Evolutionary conservation across 1,284 basidiomycete genomes (phyloP).

Genomic region (Anthracocystis walkeri): DNA sequence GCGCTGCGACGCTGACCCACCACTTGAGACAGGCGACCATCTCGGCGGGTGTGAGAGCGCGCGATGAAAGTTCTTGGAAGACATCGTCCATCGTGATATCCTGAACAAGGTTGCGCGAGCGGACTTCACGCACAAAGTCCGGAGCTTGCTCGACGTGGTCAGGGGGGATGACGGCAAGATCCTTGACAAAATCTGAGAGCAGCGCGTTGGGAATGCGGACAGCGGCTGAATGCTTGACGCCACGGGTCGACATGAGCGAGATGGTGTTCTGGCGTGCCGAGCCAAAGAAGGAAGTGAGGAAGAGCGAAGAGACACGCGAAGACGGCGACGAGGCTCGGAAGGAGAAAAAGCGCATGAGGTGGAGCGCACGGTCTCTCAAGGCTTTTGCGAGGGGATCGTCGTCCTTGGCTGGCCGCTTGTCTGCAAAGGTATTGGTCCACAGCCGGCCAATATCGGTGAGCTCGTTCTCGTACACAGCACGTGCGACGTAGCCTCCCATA

Average conservation of each 20-base stretch:
- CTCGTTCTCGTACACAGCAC: constrained; percentile 89
- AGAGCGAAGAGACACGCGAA: constrained; percentile 79
- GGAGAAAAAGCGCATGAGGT: constrained; percentile 76
- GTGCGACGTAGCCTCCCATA: constrained; percentile 78
- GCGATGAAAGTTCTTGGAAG: constrained; percentile 79
- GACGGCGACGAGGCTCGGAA: constrained; percentile 82
- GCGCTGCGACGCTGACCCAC: constrained; percentile 80
- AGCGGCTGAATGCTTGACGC: constrained; percentile 78
- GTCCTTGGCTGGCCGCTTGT: constrained; percentile 73
- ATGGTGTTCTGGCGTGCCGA: constrained; percentile 74
- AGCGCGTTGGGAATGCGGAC: constrained; percentile 83
- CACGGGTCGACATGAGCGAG: constrained; percentile 83
- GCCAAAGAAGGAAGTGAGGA: constrained; percentile 85
- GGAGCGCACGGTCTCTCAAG: constrained; percentile 75
- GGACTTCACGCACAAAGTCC: constrained; percentile 77
- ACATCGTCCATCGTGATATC: constrained; percentile 89
- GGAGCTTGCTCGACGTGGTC: constrained; percentile 77
- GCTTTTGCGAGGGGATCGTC: constrained; percentile 67
- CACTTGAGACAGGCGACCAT: constrained; percentile 86
- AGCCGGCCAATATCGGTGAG: constrained; percentile 72
- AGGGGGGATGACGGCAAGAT: constrained; percentile 81
- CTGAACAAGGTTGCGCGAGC: constrained; percentile 79
- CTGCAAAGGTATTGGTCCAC: constrained; percentile 72
- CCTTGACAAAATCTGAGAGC: constrained; percentile 82
- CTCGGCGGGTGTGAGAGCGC: constrained; percentile 81